These are phyloP conservation scores for Solanum medicagineum DNA, from an alignment of 257 asterid genomes.

Conservation along the genomic window DNA sequence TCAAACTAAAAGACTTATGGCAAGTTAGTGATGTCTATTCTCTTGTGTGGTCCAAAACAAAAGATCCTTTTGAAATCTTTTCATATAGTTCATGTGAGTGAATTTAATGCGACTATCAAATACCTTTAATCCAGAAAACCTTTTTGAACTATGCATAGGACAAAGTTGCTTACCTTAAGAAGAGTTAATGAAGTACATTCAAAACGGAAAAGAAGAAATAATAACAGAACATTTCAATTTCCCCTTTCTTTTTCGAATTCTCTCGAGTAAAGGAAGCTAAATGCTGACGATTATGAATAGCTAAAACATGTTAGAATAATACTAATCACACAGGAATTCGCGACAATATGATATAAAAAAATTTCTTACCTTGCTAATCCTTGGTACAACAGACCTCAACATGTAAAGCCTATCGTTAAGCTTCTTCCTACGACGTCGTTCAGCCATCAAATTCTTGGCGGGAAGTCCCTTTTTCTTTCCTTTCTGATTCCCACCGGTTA, in stretches of 20 bases:
- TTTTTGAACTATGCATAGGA: constrained; percentile 29
- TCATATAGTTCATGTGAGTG: constrained; percentile 89
- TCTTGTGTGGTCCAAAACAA: constrained; percentile 18
- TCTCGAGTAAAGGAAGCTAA: not conserved
- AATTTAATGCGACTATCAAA: constrained; percentile 55
- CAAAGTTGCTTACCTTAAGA: constrained; percentile 1
- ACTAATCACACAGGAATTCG: constrained; percentile 20
- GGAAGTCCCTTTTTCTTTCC: constrained; percentile 89
- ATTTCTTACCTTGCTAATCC: constrained; percentile 78
- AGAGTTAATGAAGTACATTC: not conserved
- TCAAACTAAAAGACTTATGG: not conserved
- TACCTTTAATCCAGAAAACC: constrained; percentile 29
- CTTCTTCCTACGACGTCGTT: constrained; percentile 87
- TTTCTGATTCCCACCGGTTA: constrained; percentile 33
- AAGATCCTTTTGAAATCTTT: constrained; percentile 19
- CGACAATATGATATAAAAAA: constrained; percentile 18
- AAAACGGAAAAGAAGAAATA: not conserved
- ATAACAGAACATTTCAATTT: not conserved
- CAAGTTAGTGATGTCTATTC: constrained; percentile 4
- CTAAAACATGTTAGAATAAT: constrained; percentile 14
- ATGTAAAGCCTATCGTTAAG: constrained; percentile 92
- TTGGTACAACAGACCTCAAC: constrained; percentile 86
- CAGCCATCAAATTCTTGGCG: constrained; percentile 97
- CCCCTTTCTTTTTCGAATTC: not conserved
- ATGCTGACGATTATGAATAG: not conserved